Conservation (phyloP, 768 basidiomycete genomes). For the Lentinula sp. region DNA sequence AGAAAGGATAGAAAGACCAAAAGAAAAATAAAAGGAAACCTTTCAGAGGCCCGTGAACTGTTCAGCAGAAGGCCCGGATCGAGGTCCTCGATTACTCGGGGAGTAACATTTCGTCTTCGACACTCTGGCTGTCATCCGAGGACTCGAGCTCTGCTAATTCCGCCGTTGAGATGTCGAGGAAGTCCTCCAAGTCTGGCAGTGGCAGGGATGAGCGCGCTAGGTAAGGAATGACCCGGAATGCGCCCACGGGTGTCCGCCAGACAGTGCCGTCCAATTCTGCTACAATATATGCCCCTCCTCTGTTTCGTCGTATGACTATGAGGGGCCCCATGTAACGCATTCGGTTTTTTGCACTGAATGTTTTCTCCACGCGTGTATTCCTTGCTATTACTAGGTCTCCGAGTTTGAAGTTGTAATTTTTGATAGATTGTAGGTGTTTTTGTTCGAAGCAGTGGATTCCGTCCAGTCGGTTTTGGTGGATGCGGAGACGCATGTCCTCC, state of each 20-base stretch:
- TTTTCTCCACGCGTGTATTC: constrained; percentile 25
- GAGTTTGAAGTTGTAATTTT: constrained; percentile 14
- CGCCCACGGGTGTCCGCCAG: constrained; percentile 16
- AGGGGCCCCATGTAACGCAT: constrained; percentile 32
- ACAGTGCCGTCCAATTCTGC: constrained; percentile 24
- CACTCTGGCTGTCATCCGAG: not conserved
- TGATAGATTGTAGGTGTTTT: not conserved
- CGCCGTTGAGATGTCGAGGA: not conserved
- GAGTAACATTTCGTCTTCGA: not conserved
- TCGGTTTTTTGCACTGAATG: constrained; percentile 22
- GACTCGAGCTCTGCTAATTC: not conserved
- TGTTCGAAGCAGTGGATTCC: constrained; percentile 17
- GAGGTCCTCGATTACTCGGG: too few species aligned
- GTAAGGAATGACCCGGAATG: constrained; percentile 23
- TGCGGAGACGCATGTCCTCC: constrained; percentile 4
- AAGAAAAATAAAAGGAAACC: too few species aligned
- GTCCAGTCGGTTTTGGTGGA: constrained; percentile 13
- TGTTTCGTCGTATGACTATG: constrained; percentile 21
- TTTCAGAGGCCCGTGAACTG: too few species aligned
- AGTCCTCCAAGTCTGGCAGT: not conserved
- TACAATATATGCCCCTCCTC: constrained; percentile 23
- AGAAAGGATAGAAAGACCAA: too few species aligned
- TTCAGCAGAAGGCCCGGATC: too few species aligned
- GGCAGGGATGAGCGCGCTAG: not conserved
- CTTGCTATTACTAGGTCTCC: constrained; percentile 27